Base-by-base conservation (phyloP, 148 eudicot species). In the Rhododendron kiyosumense region DNA sequence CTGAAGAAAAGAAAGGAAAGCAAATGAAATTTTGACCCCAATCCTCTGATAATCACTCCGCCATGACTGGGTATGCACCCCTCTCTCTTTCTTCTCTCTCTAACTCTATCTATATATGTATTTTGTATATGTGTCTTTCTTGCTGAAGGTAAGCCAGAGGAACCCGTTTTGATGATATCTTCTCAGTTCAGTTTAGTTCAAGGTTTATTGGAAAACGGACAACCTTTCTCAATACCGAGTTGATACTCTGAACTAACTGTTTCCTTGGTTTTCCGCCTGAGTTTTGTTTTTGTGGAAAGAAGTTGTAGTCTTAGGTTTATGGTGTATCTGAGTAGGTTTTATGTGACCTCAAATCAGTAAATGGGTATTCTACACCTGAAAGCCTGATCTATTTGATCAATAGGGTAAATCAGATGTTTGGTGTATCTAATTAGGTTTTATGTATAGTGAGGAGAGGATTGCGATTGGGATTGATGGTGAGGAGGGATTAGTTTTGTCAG, bases 1-100 rank as follows among this genome's bases (percentile, higher is more conserved):
- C 38, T 81, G 63, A 17, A 34, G 13, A 26, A 32, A 30, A 81
- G 1, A 30, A 32, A 28, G 30, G 36, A 26, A 6, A 17, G 0
- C 4, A 3, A 20, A 71, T 30, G 18, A 13, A 20, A 59, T 69
- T 3, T 69, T 61, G 84, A 45, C 61, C 43, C 43, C 20, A 43
- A 17, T 38, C 48, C 49, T 28, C 61, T 28, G 82, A 79, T 79
- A 28, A 30, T 80, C 80, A 45, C 80, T 52, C 78, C 13, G 65
- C 54, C 69, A 84, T 84, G 86, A 28, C 86, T 84, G 81, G 81
- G 86, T 84, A 22, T n/a, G 78, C 59, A 28, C 71, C 7, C 32
- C 32, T 4, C 81, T 30, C 85, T 49, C 79, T 46, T 61, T 34
- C 61, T 65, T 71, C 24, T 34, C 38, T 51, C 14, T 36, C 30